Conservation (phyloP, 371 early-diverging fungal genomes). For the Mucor circinelloides region DNA sequence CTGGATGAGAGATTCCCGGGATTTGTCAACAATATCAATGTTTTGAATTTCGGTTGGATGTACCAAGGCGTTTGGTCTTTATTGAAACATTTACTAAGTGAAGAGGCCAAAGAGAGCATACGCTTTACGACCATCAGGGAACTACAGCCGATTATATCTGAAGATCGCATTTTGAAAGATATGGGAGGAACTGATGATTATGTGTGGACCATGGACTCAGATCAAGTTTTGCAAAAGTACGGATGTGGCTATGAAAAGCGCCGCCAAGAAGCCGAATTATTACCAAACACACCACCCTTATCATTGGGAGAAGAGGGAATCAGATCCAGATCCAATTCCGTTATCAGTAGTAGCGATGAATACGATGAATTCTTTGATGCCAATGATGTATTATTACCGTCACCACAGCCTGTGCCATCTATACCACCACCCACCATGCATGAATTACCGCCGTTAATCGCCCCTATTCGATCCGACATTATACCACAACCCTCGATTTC, state of each 20-base stretch:
- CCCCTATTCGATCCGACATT: neutral
- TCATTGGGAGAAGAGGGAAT: neutral
- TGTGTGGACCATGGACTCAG: slow-evolving; percentile 40
- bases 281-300: slow-evolving; percentile 16
- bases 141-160: slow-evolving; percentile 24
- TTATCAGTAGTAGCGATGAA: neutral
- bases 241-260: slow-evolving; percentile 16
- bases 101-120: slow-evolving; percentile 38
- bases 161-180: slow-evolving; percentile 34
- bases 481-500: neutral
- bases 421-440: neutral
- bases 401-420: slow-evolving; percentile 1
- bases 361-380: slow-evolving; percentile 39
- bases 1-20: slow-evolving; percentile 39
- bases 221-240: slow-evolving; percentile 35
- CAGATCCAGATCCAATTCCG: slow-evolving; percentile 4
- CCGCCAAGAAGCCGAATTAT: neutral
- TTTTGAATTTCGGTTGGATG: slow-evolving; percentile 52
- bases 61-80: slow-evolving; percentile 53
- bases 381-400: slow-evolving; percentile 11
- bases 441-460: neutral
- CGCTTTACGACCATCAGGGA: slow-evolving; percentile 35
- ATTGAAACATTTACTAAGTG: slow-evolving; percentile 38
- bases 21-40: slow-evolving; percentile 36
- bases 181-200: slow-evolving; percentile 38